Base-by-base conservation (phyloP, 2,329 filamentous ascomycete species). In the Colletotrichum sp. region DNA sequence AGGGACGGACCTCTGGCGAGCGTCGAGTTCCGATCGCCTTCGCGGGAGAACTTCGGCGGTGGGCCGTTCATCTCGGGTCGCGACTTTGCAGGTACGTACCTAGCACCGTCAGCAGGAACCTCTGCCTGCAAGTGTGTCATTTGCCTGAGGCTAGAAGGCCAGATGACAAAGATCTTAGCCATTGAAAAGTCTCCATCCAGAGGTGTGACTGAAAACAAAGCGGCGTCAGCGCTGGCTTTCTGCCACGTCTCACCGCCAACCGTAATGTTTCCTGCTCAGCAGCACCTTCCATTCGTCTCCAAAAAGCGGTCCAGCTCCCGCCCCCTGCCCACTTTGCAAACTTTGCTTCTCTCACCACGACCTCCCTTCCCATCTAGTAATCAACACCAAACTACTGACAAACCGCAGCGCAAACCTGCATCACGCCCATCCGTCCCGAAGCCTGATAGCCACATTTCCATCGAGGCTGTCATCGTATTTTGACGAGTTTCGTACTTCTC, bases 401-500 rank as follows among this genome's bases (percentile, higher is more conserved):
- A 68, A 69, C 56, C 34, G 63, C 70, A 69, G 73, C 69, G 24
- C 55, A 38, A 63, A 21, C 26, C 69, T 75, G 73, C 73, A 64
- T 32, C 58, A 55, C 70, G 56, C 58, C 73, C 48, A 34, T 56
- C 43, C 63, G 62, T 32, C 48, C 32, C 58, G 56, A 73, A 43
- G 18, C 18, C 24, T 69, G 58, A 73, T 71, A 69, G 73, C 34
- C 38, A 52, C 36, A 63, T 67, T 28, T 52, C 26, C 32, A 38
- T 59, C 73, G 58, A 73, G 64, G 64, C 32, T 71, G n/a, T 36
- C 58, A 75, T 69, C 73, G 63, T 73, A 69, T 62, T 36, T 64
- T 75, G 69, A 75, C 63, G 70, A 65, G 55, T 21, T 68, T 75
- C 70, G 63, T 69, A 73, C 59, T 62, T 43, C 34, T 56, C 70